Evolutionary conservation across 441 rosid species (phyloP), one percentile per base, ranked within the genome.

Genomic region (Arabidopsis lyrata): DNA sequence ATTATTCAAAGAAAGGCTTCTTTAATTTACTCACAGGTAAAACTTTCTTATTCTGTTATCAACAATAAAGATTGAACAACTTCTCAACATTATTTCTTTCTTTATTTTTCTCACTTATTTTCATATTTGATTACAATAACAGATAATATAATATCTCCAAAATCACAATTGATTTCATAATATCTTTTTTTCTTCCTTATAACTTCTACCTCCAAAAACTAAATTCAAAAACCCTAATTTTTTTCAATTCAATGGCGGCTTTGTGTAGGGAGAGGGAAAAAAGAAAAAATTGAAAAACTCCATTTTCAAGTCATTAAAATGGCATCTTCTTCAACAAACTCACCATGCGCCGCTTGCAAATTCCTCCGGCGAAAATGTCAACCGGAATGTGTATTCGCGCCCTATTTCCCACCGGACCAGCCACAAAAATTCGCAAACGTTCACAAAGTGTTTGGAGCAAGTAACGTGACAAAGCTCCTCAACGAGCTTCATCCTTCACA

Each of bases 321-420:
- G 94, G 87, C 98, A 14, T 83, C 95, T 3, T 84, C 80, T 20
- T 91, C 56, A 94, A 93, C 95, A 9, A 94, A 81, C 78, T 89
- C 97, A 44, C 97, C 97, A 48, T 94, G 99, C 52, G 97, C 97
- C 9, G 99, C 99, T 49, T 94, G 99, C 93, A 94, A 94, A 77
- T 84, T 86, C 67, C 94, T 81, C 24, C 80, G 99, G 34, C 72
- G 91, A 63, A 94, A 94, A 81, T 94, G 99, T 83, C 90, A 91
- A 1, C 94, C 87, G 4, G 97, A 94, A 75, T 94, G 99, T 71
- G 91, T 89, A 27, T 94, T 90, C 34, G 99, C 99, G 5, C 99
- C 99, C 0, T 94, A 94, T 70, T 94, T 94, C 50, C 99, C 97
- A 49, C 99, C 99, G 2, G 99, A 94, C 56, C 90, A 94, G 54